Conservation (phyloP, 805 yeast species). For the Grigorovia jiainica region DNA sequence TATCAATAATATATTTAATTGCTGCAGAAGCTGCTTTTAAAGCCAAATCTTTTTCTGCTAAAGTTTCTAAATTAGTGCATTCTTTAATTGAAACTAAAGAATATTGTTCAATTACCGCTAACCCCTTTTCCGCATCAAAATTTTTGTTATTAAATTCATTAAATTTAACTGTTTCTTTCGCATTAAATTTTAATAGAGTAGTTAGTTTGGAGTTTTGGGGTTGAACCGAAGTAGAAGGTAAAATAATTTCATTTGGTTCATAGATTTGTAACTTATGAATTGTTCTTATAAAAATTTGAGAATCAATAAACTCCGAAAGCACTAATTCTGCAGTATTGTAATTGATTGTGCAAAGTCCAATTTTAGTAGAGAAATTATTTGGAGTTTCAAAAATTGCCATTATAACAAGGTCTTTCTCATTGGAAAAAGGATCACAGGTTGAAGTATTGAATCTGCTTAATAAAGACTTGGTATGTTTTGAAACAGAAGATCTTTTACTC, state of each 20-base stretch:
- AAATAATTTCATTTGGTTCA: constrained; percentile 29
- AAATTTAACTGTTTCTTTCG: constrained; percentile 19
- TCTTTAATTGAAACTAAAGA: constrained; percentile 8
- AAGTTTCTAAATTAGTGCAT: constrained; percentile 9
- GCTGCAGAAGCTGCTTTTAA: constrained; percentile 30
- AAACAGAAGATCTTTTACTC: not conserved
- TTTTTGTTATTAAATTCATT: constrained; percentile 16
- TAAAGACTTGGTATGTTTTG: not conserved
- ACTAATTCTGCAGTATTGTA: constrained; percentile 32
- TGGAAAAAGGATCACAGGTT: not conserved
- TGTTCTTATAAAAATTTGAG: constrained; percentile 38
- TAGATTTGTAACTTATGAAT: constrained; percentile 32
- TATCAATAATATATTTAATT: constrained; percentile 15
- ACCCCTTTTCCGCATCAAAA: constrained; percentile 24
- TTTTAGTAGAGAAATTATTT: constrained; percentile 18
- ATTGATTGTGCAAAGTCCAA: constrained; percentile 35
- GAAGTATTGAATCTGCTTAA: not conserved
- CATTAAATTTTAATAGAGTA: constrained; percentile 29
- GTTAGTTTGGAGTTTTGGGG: constrained; percentile 28
- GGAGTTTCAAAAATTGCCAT: constrained; percentile 21
- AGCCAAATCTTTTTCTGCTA: constrained; percentile 25
- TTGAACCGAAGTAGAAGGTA: constrained; percentile 24
- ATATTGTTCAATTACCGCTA: constrained; percentile 14
- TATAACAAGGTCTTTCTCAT: not conserved
- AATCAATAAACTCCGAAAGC: constrained; percentile 32